Conservation (phyloP, 139 green algal genomes). For the Asterochloris sp. region DNA sequence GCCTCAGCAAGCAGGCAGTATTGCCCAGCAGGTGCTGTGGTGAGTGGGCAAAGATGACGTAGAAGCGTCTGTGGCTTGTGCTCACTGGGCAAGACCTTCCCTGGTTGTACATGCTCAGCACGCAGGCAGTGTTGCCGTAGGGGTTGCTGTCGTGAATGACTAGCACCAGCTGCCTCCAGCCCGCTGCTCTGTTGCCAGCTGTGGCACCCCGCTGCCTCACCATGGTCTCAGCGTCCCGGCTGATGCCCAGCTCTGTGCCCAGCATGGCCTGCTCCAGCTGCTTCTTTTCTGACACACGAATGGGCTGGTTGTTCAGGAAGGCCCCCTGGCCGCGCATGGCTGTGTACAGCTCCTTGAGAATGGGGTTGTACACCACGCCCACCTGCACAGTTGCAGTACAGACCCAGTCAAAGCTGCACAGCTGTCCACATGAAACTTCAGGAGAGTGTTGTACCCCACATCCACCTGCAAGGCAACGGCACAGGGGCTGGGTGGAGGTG, state of each 20-base stretch:
- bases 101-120: no score
- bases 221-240: constrained; percentile 60
- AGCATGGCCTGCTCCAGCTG: constrained; percentile 70
- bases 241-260: constrained; percentile 80
- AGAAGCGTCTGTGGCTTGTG: no score
- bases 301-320: constrained; percentile 70
- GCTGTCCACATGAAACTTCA: not conserved
- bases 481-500: not conserved
- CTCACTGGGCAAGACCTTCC: no score
- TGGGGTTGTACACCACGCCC: constrained; percentile 95
- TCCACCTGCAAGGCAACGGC: not conserved
- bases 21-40: no score
- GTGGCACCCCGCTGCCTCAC: constrained; percentile 1
- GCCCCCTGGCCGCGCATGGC: constrained; percentile 64
- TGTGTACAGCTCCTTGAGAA: constrained; percentile 81
- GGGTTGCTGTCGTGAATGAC: no score
- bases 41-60: no score
- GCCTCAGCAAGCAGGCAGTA: no score
- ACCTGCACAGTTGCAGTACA: constrained; percentile 53
- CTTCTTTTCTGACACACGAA: constrained; percentile 44
- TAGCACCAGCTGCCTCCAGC: no score
- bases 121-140: no score
- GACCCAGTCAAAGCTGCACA: not conserved
- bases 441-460: not conserved
- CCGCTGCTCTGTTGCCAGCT: no score